Evolutionary conservation across 2,329 filamentous ascomycete genomes (phyloP), one percentile per base, ranked within the genome.

Genomic region (Ophiostoma populinum): DNA sequence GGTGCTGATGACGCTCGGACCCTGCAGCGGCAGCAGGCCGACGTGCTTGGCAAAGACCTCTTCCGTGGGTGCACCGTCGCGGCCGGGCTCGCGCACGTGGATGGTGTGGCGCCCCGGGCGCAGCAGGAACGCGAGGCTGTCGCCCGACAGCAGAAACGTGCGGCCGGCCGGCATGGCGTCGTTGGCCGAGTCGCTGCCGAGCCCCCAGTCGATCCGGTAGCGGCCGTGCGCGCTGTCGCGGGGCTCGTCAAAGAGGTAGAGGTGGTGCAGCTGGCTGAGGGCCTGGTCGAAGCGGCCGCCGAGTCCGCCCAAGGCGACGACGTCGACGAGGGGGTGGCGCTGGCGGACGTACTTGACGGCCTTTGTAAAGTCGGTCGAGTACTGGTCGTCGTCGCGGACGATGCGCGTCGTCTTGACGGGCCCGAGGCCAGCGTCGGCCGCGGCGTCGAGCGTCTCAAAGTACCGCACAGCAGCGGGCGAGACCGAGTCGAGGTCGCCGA

Each of bases 251-350:
- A 70, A 74, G 32, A 70, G 54, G 46, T 72, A 86, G 30, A 95
- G 64, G 51, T 94, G 81, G 51, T 93, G 82, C 35, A 98, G 66
- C 47, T 92, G 75, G 38, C 82, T 85, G 32, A 98, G 66, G 2
- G 79, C 87, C 52, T 98, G 90, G 54, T 98, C 90, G 12, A 95
- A 80, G 20, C 90, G 75, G 6, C 90, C 90, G 28, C 82, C 83
- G 1, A 95, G 66, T 2, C 86, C 83, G 26, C 87, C 86, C 6
- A 94, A 58, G 24, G 80, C 74, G 10, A 93, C 63, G n/a, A 93
- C 73, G 48, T 87, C 67, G 19, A 41, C 20, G n/a, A 27, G 29
- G 7, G 40, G 38, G 9, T 33, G 34, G 12, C 32, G 32, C 3
- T 19, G 9, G 32, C 65, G 66, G 42, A 74, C 65, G 55, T 66